phyloP scores from a whole-genome alignment of 2,329 filamentous ascomycete genomes.

The Trichoderma pleuroti region DNA sequence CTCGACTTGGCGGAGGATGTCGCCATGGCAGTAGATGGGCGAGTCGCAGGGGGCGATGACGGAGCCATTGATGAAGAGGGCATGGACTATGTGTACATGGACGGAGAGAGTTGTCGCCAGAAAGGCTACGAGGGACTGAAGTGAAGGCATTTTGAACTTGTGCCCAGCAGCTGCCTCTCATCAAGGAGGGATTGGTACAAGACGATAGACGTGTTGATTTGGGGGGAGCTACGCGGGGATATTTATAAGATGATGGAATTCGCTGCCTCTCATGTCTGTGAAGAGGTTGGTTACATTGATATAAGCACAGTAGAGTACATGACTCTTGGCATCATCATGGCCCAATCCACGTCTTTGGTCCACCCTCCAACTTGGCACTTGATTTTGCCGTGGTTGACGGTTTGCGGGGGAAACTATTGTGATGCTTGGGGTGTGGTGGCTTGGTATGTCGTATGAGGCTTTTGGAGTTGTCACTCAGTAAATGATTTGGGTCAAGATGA shows the following conservation, averaged over 20 bases:
- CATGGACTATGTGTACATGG: conserved; percentile 31
- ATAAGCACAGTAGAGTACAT: not conserved
- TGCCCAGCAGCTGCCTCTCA: not conserved
- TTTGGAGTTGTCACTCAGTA: not conserved
- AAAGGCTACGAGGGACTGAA: not conserved
- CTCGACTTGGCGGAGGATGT: conserved; percentile 59
- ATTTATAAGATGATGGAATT: not conserved
- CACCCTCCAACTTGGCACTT: not conserved
- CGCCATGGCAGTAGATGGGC: conserved; percentile 63
- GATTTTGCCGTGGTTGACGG: not conserved
- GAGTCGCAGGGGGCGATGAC: conserved; percentile 64
- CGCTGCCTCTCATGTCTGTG: not conserved
- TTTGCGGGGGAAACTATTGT: not conserved
- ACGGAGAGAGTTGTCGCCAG: not conserved
- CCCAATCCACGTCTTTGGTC: not conserved
- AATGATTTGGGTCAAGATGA: not conserved
- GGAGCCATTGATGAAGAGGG: conserved; percentile 58
- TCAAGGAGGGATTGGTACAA: not conserved
- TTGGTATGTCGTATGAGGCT: conserved; percentile 7
- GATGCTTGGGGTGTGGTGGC: not conserved
- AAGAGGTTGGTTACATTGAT: not conserved
- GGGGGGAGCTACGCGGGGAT: not conserved
- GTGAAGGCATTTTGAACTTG: not conserved
- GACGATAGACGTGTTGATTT: no score
- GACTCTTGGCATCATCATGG: not conserved